phyloP scores from a whole-genome alignment of 331 rosid genomes.

The Dryas integrifolia region DNA sequence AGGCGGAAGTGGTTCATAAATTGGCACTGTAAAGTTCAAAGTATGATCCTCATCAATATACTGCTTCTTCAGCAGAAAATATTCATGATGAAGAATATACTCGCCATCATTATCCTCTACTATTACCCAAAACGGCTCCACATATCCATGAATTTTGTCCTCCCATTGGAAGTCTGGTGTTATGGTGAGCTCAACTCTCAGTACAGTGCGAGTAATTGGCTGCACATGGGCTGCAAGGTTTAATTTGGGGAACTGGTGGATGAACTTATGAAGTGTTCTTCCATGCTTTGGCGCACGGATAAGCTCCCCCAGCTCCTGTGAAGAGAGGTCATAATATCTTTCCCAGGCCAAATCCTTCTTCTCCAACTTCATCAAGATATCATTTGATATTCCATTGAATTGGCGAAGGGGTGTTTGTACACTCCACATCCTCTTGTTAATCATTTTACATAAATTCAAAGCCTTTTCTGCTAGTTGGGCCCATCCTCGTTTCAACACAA shows the following conservation, averaged over 20 bases:
- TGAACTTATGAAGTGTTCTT: constrained; percentile 73
- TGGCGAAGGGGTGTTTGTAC: constrained; percentile 93
- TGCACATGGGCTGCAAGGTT: constrained; percentile 97
- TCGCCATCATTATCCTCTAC: constrained; percentile 98
- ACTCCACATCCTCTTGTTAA: constrained; percentile 89
- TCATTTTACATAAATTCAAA: constrained; percentile 92
- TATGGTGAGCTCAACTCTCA: constrained; percentile 87
- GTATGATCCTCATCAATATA: constrained; percentile 88
- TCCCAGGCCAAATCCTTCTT: constrained; percentile 98
- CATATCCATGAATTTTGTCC: constrained; percentile 87
- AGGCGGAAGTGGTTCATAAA: constrained; percentile 91
- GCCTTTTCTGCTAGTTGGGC: constrained; percentile 93
- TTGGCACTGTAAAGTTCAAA: constrained; percentile 83
- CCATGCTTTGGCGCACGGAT: constrained; percentile 86
- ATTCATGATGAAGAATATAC: constrained; percentile 83
- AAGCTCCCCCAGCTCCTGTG: constrained; percentile 95
- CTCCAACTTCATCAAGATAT: constrained; percentile 73
- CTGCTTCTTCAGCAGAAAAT: constrained; percentile 85
- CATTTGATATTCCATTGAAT: constrained; percentile 72
- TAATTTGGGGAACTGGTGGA: constrained; percentile 90
- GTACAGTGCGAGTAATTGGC: constrained; percentile 90
- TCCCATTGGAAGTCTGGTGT: constrained; percentile 98
- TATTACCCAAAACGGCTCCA: constrained; percentile 94
- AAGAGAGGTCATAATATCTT: constrained; percentile 84
- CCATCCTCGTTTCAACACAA: constrained; percentile 91